Evolutionary conservation across 1,284 basidiomycete species (phyloP), one percentile per base, ranked within the genome.

Genomic region (Marasmius tenuissimus): DNA sequence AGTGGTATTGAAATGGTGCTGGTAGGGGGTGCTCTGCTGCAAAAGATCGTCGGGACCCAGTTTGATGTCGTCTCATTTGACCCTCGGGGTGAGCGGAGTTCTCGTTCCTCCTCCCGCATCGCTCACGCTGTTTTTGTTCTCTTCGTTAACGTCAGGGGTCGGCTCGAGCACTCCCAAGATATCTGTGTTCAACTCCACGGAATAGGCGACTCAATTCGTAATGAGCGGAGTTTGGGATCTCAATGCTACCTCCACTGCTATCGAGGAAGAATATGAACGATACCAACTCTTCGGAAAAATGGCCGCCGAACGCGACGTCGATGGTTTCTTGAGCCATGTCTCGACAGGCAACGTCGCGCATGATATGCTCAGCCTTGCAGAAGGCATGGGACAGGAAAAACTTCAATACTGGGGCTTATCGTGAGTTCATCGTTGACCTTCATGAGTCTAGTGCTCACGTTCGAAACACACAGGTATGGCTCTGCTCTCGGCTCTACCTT

Each of bases 371-470:
- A 67, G 73, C 27, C 84, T 85, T 57, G 70, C 75, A 0, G 65
- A 77, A 58, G 79, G 78, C 1, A 74, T 79, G 64, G 81, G 81
- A 1, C 68, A 69, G 59, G 73, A 79, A 16, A 81, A 81, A 64
- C 62, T 85, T 12, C 76, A 76, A 57, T 85, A 83, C 63, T 85
- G 81, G 81, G 83, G 83, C n/a, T 78, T 83, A 59, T 81, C 77
- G 78, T 84, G 65, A 64, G 78, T 72, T 9, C 14, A 1, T 27
- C 27, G 9, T 18, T 6, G 9, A 18, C 11, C 1, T 12, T n/a
- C 8, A 14, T 33, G 16, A 18, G 34, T 42, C 54, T 4, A 14
- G 7, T 20, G 40, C 2, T 42, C 1, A 14, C 20, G 33, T 42
- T 42, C 7, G 4, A 27, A 27, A 37, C 9, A 58, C 67, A 63